These are phyloP conservation scores for Cystofilobasidium ferigula DNA, from an alignment of 768 basidiomycete genomes.

Conservation along the genomic window DNA sequence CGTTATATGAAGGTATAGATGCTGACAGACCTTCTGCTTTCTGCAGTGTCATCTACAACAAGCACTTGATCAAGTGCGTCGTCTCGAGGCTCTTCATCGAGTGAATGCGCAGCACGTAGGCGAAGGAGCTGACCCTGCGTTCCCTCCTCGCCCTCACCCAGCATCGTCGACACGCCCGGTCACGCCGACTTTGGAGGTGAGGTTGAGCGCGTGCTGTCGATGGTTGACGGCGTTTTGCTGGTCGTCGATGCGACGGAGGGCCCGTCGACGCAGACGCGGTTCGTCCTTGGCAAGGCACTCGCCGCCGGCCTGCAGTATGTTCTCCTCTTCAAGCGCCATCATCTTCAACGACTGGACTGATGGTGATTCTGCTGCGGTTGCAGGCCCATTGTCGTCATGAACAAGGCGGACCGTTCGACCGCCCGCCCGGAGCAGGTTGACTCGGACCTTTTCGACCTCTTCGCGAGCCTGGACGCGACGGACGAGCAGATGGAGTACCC, in stretches of 20 bases:
- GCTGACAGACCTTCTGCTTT: not conserved
- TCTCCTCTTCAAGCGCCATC: not conserved
- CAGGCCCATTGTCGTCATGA: constrained; percentile 27
- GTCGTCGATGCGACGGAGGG: constrained; percentile 27
- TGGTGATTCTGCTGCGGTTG: not conserved
- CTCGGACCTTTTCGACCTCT: constrained; percentile 25
- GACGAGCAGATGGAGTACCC: constrained; percentile 28
- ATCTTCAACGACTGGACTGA: not conserved
- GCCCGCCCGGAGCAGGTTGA: constrained; percentile 25
- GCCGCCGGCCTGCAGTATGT: constrained; percentile 22
- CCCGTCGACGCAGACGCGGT: constrained; percentile 34
- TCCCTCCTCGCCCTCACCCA: not conserved
- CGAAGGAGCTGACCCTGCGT: not conserved
- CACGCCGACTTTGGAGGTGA: constrained; percentile 28
- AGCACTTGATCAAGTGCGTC: constrained; percentile 25
- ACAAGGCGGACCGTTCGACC: constrained; percentile 27
- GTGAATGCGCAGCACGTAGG: not conserved
- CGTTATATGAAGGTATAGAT: not conserved
- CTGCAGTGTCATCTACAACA: constrained; percentile 23
- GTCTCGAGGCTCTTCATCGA: not conserved
- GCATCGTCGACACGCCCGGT: constrained; percentile 28
- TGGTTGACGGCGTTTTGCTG: constrained; percentile 26
- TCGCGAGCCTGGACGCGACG: constrained; percentile 21
- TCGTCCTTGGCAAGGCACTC: constrained; percentile 26
- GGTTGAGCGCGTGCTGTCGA: constrained; percentile 25